These are phyloP conservation scores for Sporothrix pallida DNA, from an alignment of 2,329 filamentous ascomycete genomes.

Conservation along the genomic window DNA sequence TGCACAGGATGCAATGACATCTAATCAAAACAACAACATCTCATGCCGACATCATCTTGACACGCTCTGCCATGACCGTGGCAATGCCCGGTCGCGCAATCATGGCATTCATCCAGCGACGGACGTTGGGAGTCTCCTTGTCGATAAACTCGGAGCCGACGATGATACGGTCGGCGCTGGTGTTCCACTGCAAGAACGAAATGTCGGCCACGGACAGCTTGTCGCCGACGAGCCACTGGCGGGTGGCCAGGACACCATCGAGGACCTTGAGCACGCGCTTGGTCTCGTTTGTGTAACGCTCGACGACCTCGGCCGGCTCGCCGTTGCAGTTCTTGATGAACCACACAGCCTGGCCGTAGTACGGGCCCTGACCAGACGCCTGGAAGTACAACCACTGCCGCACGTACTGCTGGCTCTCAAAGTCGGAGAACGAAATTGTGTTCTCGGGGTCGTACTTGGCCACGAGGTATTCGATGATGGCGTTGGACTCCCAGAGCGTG, in stretches of 20 bases:
- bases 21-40: background rate
- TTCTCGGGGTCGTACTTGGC: constrained; percentile 52
- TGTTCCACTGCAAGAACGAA: constrained; percentile 25
- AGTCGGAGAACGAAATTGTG: constrained; percentile 48
- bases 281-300: constrained; percentile 25
- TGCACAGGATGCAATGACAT: too few species aligned
- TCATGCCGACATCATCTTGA: constrained; percentile 7
- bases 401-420: constrained; percentile 46
- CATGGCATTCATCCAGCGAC: constrained; percentile 13
- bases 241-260: constrained; percentile 8
- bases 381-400: constrained; percentile 55
- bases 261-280: constrained; percentile 18
- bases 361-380: constrained; percentile 51
- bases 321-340: constrained; percentile 36
- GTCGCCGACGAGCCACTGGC: constrained; percentile 15
- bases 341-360: constrained; percentile 47
- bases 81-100: constrained; percentile 13
- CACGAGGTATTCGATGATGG: constrained; percentile 56
- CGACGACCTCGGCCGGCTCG: constrained; percentile 16
- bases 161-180: constrained; percentile 16
- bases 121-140: constrained; percentile 14
- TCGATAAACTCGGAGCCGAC: constrained; percentile 20
- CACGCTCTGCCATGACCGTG: background rate
- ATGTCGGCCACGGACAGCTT: constrained; percentile 22
- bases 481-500: constrained; percentile 53